These are phyloP conservation scores for Camellia granthamiana DNA, from an alignment of 148 eudicot genomes.

Conservation along the genomic window DNA sequence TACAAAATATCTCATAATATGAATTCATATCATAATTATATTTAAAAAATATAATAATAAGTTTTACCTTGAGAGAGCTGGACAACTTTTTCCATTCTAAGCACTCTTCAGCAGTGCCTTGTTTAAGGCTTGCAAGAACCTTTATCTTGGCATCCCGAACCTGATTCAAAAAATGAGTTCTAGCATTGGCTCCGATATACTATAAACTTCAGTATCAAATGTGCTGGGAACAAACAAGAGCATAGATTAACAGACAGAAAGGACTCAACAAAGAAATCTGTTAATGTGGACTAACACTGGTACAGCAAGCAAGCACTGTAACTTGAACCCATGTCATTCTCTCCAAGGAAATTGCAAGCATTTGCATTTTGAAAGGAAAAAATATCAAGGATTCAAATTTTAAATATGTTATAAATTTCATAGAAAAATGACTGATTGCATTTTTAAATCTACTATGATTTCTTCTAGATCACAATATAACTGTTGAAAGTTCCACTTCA, in stretches of 20 bases:
- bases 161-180: conserved; percentile 33
- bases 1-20: neutral
- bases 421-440: neutral
- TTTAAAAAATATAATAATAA: neutral
- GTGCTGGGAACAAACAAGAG: neutral
- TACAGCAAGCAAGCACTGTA: neutral
- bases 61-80: conserved; percentile 60
- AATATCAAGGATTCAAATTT: neutral
- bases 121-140: conserved; percentile 73
- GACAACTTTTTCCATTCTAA: conserved; percentile 73
- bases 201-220: neutral
- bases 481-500: neutral
- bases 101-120: conserved; percentile 65
- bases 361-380: neutral
- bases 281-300: neutral
- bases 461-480: neutral
- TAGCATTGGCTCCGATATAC: neutral
- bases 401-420: neutral
- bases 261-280: neutral
- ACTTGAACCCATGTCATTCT: neutral
- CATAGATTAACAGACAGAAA: neutral
- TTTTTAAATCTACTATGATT: neutral
- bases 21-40: neutral
- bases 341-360: neutral
- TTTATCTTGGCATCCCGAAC: conserved; percentile 89